These are phyloP conservation scores for Colletotrichum tropicicola DNA, from an alignment of 2,329 filamentous ascomycete species.

Conservation along the genomic window DNA sequence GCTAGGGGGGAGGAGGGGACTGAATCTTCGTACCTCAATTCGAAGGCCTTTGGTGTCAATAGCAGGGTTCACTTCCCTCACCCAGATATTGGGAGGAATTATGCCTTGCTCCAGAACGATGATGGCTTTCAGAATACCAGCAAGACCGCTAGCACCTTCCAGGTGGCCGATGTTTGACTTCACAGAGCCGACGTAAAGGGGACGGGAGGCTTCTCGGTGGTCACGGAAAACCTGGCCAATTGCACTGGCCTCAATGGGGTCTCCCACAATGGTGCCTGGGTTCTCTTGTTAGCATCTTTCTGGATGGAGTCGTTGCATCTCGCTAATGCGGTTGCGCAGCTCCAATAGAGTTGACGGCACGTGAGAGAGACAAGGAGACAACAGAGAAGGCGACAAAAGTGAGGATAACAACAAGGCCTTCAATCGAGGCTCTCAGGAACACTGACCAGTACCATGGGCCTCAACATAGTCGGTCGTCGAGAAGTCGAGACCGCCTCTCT, in stretches of 20 bases:
- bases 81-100: constrained; percentile 62
- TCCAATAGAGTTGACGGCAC: too few species aligned
- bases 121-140: constrained; percentile 61
- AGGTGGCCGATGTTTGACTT: constrained; percentile 65
- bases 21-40: constrained; percentile 46
- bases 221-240: constrained; percentile 49
- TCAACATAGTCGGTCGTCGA: constrained; percentile 61
- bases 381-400: too few species aligned
- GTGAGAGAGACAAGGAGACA: too few species aligned
- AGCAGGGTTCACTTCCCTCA: constrained; percentile 52
- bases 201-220: constrained; percentile 41
- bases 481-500: constrained; percentile 50
- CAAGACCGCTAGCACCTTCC: constrained; percentile 60
- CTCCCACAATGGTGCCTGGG: constrained; percentile 62
- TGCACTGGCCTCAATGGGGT: constrained; percentile 58
- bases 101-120: constrained; percentile 57
- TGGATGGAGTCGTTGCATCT: too few species aligned
- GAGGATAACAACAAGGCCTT: too few species aligned
- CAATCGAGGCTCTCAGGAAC: too few species aligned
- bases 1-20: not conserved
- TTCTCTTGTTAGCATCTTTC: not conserved
- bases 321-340: too few species aligned
- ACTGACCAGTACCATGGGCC: constrained; percentile 64
- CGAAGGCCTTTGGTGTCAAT: constrained; percentile 56
- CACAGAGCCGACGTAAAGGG: constrained; percentile 59